Evolutionary conservation across 2,329 filamentous ascomycete genomes (phyloP), one percentile per base, ranked within the genome.

Genomic region (Penicillium italicum): DNA sequence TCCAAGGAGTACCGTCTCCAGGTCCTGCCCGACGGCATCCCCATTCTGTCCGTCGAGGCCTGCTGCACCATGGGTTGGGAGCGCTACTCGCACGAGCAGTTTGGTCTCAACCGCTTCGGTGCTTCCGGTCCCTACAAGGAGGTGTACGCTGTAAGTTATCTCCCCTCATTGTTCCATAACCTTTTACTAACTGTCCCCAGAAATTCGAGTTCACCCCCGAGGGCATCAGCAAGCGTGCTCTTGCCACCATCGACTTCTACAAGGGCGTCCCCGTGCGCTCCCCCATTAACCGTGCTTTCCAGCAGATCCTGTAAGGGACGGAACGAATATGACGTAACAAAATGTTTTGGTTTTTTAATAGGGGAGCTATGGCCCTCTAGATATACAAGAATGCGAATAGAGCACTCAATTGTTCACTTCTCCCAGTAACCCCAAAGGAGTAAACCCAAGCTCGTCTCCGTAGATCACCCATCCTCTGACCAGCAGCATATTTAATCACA

Each of bases 201-300:
- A 97, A 97, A 85, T 99, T 99, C 80, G 94, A 97, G 79, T 97
- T 99, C 83, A 99, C 93, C 47, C 90, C 94, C 51, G 93, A 96
- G 79, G 94, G 94, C 65, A 89, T 99, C 75, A 82, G 90, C 80
- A 97, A 97, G 89, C 91, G 94, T 70, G 94, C 93, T 59, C 77
- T 91, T 62, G 88, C 89, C 67, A 99, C 94, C 62, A 81, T 97
- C 71, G 86, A 97, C 75, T 99, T 97, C 86, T 99, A 91, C 88
- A 97, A 97, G 89, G 89, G 88, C 65, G 85, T 89, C 74, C 92
- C 93, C 80, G 83, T 97, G 72, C 91, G 94, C 77, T 97, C 92
- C 53, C 93, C 94, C 64, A 77, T 99, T 79, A 96, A 97, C 86
- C 90, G 91, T 75, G 94, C 94, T 70, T 99, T 99, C 86, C 85